These are phyloP conservation scores for Zychaea mexicana DNA, from an alignment of 371 early-diverging fungal genomes.

Conservation along the genomic window DNA sequence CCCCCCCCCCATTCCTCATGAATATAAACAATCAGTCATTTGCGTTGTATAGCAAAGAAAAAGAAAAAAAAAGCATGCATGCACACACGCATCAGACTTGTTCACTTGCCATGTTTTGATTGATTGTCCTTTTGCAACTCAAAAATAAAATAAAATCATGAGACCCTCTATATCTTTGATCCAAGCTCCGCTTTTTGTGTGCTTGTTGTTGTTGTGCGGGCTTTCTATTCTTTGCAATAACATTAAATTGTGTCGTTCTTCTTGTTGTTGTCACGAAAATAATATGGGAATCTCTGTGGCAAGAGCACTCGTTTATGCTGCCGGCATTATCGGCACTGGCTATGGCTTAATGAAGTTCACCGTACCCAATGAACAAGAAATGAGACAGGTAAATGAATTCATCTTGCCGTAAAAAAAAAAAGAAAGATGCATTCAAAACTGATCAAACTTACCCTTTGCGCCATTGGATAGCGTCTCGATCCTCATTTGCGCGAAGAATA, in stretches of 20 bases:
- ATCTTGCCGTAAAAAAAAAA: no score
- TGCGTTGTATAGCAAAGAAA: background rate
- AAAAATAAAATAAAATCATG: background rate
- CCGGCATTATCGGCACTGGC: conserved; percentile 45
- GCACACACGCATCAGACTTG: no score
- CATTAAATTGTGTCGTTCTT: no score
- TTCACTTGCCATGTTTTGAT: no score
- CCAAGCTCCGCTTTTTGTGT: background rate
- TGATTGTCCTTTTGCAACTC: no score
- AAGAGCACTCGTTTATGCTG: conserved; percentile 41
- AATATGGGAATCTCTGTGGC: conserved; percentile 10
- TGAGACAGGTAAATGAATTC: conserved; percentile 34
- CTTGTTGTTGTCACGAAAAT: background rate
- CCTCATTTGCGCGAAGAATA: conserved; percentile 37
- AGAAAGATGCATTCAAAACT: background rate
- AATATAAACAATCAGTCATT: background rate
- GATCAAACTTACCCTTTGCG: no score
- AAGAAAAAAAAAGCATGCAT: background rate
- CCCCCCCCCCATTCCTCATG: background rate
- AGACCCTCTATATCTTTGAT: background rate
- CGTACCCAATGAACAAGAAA: conserved; percentile 46
- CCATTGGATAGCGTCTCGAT: conserved; percentile 47
- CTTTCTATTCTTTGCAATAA: no score
- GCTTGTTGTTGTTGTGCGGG: no score
- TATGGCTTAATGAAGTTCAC: conserved; percentile 50